Conservation (phyloP, 768 basidiomycete species). For the Astraeus odoratus region DNA sequence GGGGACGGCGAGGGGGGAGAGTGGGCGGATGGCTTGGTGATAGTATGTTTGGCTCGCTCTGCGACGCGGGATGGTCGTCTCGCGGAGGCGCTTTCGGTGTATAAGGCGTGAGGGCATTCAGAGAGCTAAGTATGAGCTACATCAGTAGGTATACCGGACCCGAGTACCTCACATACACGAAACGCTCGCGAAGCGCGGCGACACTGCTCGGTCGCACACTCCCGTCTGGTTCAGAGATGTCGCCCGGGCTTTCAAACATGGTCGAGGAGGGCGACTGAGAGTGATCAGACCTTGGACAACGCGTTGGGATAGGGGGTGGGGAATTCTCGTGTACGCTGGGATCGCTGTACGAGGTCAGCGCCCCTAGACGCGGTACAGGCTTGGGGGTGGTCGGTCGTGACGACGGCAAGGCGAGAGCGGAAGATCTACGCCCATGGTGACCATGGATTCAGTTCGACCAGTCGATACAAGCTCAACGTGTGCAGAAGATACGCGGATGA, state of each 20-base stretch:
- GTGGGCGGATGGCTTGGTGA: slow-evolving; percentile 14
- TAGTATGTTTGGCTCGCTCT: slow-evolving; percentile 21
- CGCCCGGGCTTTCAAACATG: slow-evolving; percentile 2
- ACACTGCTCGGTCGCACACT: slow-evolving; percentile 22
- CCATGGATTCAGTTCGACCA: neutral
- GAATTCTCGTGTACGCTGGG: slow-evolving; percentile 7
- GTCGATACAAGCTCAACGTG: neutral
- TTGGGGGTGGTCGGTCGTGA: slow-evolving; percentile 14
- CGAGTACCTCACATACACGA: slow-evolving; percentile 12
- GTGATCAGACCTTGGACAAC: slow-evolving; percentile 10
- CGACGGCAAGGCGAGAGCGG: neutral
- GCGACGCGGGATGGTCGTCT: slow-evolving; percentile 12
- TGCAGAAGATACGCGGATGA: neutral
- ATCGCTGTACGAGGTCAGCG: slow-evolving; percentile 18
- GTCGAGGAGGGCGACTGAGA: slow-evolving; percentile 1
- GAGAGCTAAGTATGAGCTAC: slow-evolving; percentile 1
- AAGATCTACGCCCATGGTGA: slow-evolving; percentile 7
- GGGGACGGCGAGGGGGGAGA: slow-evolving; percentile 15
- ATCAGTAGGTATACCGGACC: neutral
- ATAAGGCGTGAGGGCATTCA: slow-evolving; percentile 33
- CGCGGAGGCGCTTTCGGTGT: slow-evolving; percentile 6
- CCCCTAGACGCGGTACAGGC: slow-evolving; percentile 9
- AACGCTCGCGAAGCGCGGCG: slow-evolving; percentile 33
- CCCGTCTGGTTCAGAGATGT: neutral
- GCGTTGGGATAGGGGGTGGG: slow-evolving; percentile 13